Evolutionary conservation across 768 basidiomycete species (phyloP).

Genomic region (Megacollybia marginata): DNA sequence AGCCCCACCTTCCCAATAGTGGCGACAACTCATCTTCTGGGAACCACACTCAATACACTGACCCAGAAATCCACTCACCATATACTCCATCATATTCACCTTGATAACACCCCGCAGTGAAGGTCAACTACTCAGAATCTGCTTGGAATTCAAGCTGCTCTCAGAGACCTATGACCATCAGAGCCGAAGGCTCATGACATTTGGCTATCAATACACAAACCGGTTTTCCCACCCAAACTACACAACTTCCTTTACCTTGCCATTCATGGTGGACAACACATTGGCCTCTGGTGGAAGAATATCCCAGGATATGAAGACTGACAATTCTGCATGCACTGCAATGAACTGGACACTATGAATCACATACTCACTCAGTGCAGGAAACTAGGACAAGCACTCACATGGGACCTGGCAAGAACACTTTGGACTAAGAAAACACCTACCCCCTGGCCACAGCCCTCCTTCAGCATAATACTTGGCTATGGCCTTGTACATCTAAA

Average conservation of each 20-base stretch:
- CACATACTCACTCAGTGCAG: constrained; percentile 22
- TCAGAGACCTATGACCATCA: too few relatives aligned
- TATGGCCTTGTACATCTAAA: constrained; percentile 4
- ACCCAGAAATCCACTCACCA: too few relatives aligned
- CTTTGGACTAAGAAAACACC: constrained; percentile 11
- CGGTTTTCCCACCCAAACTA: too few relatives aligned
- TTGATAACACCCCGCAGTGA: too few relatives aligned
- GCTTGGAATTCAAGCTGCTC: too few relatives aligned
- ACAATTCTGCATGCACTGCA: constrained; percentile 14
- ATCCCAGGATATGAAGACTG: constrained; percentile 9
- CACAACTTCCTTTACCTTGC: background rate
- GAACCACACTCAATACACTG: too few relatives aligned
- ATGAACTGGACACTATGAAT: constrained; percentile 15
- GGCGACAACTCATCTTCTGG: too few relatives aligned
- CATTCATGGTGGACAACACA: background rate
- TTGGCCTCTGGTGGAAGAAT: background rate
- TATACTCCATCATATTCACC: too few relatives aligned
- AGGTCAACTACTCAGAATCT: too few relatives aligned
- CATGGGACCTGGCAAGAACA: constrained; percentile 15
- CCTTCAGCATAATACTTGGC: constrained; percentile 12
- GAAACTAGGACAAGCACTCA: constrained; percentile 10
- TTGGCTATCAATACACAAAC: too few relatives aligned
- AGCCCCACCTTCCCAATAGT: too few relatives aligned
- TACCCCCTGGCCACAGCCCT: constrained; percentile 7
- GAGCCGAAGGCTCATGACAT: too few relatives aligned